A percentile compares a stretch with the other conserved stretches of the same genome.
Conservation (phyloP, 73 alveolate species). For the Blepharisma stoltei region DNA sequence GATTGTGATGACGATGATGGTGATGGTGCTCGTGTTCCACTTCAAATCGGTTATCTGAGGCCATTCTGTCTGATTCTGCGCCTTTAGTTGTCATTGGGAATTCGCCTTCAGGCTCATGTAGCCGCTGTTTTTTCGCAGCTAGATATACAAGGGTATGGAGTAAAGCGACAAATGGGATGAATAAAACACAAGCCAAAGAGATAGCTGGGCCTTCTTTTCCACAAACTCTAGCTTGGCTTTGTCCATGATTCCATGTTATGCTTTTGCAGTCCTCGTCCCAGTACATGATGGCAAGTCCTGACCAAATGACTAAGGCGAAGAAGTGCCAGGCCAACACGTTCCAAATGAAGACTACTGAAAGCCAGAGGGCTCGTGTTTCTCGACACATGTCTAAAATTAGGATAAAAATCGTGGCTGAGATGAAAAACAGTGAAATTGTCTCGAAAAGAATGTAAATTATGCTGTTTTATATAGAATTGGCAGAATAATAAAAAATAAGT, state of each 20-base stretch:
- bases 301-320: neutral
- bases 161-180: too few relatives aligned
- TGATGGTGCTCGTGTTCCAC: too few relatives aligned
- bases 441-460: constrained; percentile 7
- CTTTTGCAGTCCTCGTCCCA: neutral
- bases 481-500: too few relatives aligned
- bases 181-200: too few relatives aligned
- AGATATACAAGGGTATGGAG: too few relatives aligned
- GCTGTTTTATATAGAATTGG: too few relatives aligned
- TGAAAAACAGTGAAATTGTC: neutral
- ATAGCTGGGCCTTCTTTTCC: constrained; percentile 19
- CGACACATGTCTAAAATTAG: neutral
- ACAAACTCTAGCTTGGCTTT: neutral
- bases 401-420: neutral
- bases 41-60: too few relatives aligned
- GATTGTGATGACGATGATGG: too few relatives aligned
- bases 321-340: neutral
- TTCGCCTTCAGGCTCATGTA: too few relatives aligned
- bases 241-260: neutral
- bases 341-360: neutral
- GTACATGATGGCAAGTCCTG: constrained; percentile 4
- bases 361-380: neutral
- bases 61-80: too few relatives aligned
- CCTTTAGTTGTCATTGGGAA: too few relatives aligned
- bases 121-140: too few relatives aligned